phyloP scores from a whole-genome alignment of 2,329 filamentous ascomycete genomes.

The Arthrobotrys musiformis region DNA sequence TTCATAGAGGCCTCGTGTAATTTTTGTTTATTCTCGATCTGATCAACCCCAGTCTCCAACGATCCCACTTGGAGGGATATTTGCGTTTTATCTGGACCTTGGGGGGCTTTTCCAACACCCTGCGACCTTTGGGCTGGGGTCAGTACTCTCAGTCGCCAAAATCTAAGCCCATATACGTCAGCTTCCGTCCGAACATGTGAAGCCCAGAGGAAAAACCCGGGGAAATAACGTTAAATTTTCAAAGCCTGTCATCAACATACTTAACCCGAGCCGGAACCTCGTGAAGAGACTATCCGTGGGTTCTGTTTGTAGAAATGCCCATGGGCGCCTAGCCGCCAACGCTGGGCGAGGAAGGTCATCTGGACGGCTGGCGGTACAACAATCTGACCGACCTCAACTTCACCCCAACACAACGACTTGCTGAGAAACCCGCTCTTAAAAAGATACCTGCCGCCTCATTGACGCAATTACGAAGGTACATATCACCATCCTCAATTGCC shows the following conservation, averaged over 20 bases:
- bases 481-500: background rate
- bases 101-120: too few species aligned
- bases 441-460: background rate
- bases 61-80: too few species aligned
- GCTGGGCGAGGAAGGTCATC: background rate
- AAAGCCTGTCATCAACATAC: background rate
- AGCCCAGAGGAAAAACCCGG: background rate
- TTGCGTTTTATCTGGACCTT: too few species aligned
- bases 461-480: background rate
- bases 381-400: conserved; percentile 14
- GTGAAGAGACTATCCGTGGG: background rate
- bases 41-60: too few species aligned
- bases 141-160: too few species aligned
- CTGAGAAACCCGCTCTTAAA: too few species aligned
- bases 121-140: too few species aligned
- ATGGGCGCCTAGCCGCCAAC: background rate
- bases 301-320: background rate
- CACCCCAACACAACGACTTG: background rate
- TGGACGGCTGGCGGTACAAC: conserved; percentile 24
- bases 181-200: background rate
- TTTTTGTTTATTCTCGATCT: too few species aligned
- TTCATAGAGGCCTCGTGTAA: too few species aligned
- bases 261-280: background rate
- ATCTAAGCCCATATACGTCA: background rate
- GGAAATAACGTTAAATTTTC: background rate